Base-by-base conservation (phyloP, 208 protist species). In the Histomonas meleagridis region DNA sequence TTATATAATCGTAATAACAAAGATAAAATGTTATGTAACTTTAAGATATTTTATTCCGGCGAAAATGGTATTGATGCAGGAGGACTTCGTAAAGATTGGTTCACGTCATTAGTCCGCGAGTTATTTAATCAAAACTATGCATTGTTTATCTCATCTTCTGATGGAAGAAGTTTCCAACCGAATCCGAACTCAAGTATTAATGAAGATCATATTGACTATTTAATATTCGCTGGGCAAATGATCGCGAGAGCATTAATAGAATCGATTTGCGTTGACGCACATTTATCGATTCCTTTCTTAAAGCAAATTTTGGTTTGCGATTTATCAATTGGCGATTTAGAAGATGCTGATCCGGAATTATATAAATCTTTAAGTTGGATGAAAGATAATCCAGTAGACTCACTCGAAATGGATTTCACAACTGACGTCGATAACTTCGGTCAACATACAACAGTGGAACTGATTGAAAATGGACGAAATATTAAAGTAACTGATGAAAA, bases 271-370 rank as follows among this genome's bases (percentile, higher is more conserved):
- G 95, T 99, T 32, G 97, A 98, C 90, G 96, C 97, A 43, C 96
- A 98, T 95, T 99, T 99, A 92, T 98, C 98, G 4, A 95, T 96
- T 10, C 94, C 96, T 35, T 97, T 99, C 92, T 99, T 98, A 93
- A 98, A 98, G 81, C 97, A 99, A 95, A 98, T 99, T 93, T 95
- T 98, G 32, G 96, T 97, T 90, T 92, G 96, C 53, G 94, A 96
- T 46, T 95, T 95, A 12, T 94, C 96, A 46, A 97, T 97, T 91
- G 91, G 93, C 23, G 98, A 99, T 95, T 94, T 99, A 91, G 96
- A 98, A 94, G 96, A 95, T 78, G 96, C 98, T 62, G 97, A 99
- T 94, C 96, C 95, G 18, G 95, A 97, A 86, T 95, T 97, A 53
- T 98, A 98, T 94, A 95, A 96, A 51, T 97, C 96, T 91, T 94